Percentiles rank a stretch among this genome's conserved stretches.
Conservation (phyloP, 495 filamentous ascomycete genomes). For the Apodospora peruviana region DNA sequence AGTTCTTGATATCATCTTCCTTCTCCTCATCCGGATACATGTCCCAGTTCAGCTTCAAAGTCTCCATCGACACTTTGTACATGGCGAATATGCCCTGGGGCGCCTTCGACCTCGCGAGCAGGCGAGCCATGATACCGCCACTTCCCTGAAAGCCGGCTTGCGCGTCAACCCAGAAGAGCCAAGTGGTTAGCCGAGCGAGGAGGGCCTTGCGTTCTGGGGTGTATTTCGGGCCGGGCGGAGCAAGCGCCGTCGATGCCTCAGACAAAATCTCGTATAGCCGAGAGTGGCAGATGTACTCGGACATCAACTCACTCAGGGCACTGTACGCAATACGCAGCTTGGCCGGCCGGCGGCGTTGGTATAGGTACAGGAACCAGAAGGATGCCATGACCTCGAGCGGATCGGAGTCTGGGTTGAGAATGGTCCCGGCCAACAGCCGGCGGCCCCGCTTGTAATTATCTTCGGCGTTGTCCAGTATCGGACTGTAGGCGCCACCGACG, state of each 20-base stretch:
- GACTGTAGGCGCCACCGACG: not conserved
- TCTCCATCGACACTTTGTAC: slow-evolving; percentile 13
- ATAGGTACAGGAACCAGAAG: slow-evolving; percentile 19
- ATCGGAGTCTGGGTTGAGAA: not conserved
- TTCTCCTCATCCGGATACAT: slow-evolving; percentile 43
- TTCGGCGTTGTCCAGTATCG: slow-evolving; percentile 5
- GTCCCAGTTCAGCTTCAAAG: slow-evolving; percentile 29
- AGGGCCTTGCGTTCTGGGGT: slow-evolving; percentile 6
- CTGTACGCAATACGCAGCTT: not conserved
- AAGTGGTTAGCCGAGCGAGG: slow-evolving; percentile 19
- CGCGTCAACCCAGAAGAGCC: slow-evolving; percentile 25
- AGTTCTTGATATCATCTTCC: slow-evolving; percentile 45
- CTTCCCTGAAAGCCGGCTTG: slow-evolving; percentile 19
- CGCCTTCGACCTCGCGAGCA: slow-evolving; percentile 6
- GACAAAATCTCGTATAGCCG: slow-evolving; percentile 7
- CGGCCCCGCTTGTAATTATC: slow-evolving; percentile 9
- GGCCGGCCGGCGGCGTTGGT: slow-evolving; percentile 5
- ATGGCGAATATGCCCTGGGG: slow-evolving; percentile 12
- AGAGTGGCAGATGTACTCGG: slow-evolving; percentile 4
- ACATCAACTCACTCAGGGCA: slow-evolving; percentile 12
- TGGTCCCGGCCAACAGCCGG: not conserved
- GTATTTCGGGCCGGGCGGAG: not conserved
- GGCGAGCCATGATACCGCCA: slow-evolving; percentile 19
- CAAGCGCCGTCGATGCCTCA: not conserved
- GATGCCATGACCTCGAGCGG: slow-evolving; percentile 12